Percentiles rank a stretch among this genome's conserved stretches.
Evolutionary conservation across 2,329 filamentous ascomycete species (phyloP).

Genomic region (Alternaria angustiovoidea): DNA sequence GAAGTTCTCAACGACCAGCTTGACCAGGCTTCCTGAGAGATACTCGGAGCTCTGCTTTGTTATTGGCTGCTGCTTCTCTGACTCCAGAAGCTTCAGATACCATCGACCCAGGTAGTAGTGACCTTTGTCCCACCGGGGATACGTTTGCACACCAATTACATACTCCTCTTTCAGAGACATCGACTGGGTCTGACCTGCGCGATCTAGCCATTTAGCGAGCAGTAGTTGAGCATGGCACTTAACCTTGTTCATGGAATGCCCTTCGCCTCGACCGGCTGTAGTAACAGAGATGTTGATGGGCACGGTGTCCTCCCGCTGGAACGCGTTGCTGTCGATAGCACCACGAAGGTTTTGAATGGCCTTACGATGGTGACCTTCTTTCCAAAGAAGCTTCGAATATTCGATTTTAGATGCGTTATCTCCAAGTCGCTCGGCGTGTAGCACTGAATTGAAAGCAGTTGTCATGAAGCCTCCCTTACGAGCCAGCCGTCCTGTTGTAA

Average conservation of each 20-base stretch:
- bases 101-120: constrained; percentile 97
- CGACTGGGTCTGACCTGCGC: constrained; percentile 90
- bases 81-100: constrained; percentile 95
- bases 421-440: constrained; percentile 84
- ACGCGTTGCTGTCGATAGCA: constrained; percentile 83
- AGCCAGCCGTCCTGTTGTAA: constrained; percentile 83
- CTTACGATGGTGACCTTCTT: constrained; percentile 90
- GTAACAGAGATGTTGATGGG: constrained; percentile 48
- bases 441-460: constrained; percentile 91
- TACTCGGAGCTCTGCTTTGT: constrained; percentile 69
- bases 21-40: constrained; percentile 82
- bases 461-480: constrained; percentile 84
- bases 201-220: constrained; percentile 95
- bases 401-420: constrained; percentile 92
- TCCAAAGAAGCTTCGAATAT: constrained; percentile 91
- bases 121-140: constrained; percentile 86
- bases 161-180: constrained; percentile 76
- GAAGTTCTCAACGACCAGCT: constrained; percentile 93
- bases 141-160: constrained; percentile 76
- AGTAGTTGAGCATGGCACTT: constrained; percentile 84
- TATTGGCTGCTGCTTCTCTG: constrained; percentile 78
- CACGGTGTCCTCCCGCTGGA: constrained; percentile 61
- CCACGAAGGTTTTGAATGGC: constrained; percentile 91
- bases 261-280: constrained; percentile 49
- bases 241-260: constrained; percentile 62